Base-by-base conservation (phyloP, 2,329 filamentous ascomycete genomes). In the Phoma herbarum region DNA sequence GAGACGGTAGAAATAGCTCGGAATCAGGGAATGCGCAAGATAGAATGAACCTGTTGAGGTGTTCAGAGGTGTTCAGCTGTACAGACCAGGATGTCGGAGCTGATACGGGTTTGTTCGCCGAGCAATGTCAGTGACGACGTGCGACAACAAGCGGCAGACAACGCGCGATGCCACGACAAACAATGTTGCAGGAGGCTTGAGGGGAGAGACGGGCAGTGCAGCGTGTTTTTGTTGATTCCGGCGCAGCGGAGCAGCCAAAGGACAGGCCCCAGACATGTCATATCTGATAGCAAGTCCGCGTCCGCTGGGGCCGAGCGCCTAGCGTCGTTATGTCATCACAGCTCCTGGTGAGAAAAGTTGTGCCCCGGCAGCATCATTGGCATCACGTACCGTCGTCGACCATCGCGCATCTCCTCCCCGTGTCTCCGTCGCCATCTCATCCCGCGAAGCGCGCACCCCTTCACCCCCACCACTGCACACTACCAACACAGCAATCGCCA, bases 281-380 rank as follows among this genome's bases (percentile, higher is more conserved):
- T 64, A 58, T 60, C 61, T 59, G 58, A 62, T 59, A 46, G 47
- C 53, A 44, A n/a, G n/a, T n/a, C n/a, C n/a, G n/a, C n/a, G 25
- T 23, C 20, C 28, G 53, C 28, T 29, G 7, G 25, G 49, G 33
- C 55, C 43, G 22, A 28, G 60, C 47, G 47, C 39, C 51, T 65
- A 67, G 65, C 45, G 60, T 29, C 46, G 63, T 72, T 68, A 71
- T 65, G 64, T 72, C 68, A 72, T 68, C 67, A 60, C 37, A 42
- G 61, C 59, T 65, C 52, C 59, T 51, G 28, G 51, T 53, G 62
- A 68, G 68, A 74, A 73, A 73, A 68, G 69, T 72, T 66, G 56
- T 45, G 44, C 52, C 44, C 52, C 44, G 10, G 47, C 47, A 43
- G 51, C 59, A 45, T 43, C 41, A 43, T 26, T 43, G 41, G 51